Conservation (phyloP, 257 asterid species). For the Vinca minor region DNA sequence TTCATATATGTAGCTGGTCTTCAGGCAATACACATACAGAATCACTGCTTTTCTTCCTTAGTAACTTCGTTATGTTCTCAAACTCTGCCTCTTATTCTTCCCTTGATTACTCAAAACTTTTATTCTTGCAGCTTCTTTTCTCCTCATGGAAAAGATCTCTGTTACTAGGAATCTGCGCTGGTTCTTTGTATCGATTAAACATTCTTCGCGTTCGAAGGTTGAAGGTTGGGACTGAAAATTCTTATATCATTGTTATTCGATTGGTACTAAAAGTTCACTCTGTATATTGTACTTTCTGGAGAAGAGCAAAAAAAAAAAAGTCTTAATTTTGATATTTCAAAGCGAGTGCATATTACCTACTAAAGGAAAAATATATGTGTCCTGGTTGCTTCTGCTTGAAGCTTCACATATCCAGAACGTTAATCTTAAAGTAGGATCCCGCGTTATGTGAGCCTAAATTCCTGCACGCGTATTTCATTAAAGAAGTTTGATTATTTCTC, state of each 20-base stretch:
- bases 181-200: conserved; percentile 77
- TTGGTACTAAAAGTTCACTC: not conserved
- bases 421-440: not conserved
- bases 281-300: no score
- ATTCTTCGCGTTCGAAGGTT: conserved; percentile 54
- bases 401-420: not conserved
- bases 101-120: conserved; percentile 13
- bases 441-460: not conserved
- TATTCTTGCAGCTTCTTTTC: conserved; percentile 64
- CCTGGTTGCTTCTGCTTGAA: not conserved
- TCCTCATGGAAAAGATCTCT: conserved; percentile 97
- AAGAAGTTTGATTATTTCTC: not conserved
- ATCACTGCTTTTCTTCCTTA: conserved; percentile 2
- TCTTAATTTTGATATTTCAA: conserved; percentile 4
- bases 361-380: not conserved
- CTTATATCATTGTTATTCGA: not conserved
- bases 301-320: not conserved
- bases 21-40: no score
- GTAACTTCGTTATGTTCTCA: not conserved
- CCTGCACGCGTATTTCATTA: conserved; percentile 4
- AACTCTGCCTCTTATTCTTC: not conserved
- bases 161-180: conserved; percentile 96
- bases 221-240: conserved; percentile 48
- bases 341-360: not conserved
- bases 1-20: conserved; percentile 95